Base-by-base conservation (phyloP, 208 protist genomes). In the Herpetomonas muscarum region DNA sequence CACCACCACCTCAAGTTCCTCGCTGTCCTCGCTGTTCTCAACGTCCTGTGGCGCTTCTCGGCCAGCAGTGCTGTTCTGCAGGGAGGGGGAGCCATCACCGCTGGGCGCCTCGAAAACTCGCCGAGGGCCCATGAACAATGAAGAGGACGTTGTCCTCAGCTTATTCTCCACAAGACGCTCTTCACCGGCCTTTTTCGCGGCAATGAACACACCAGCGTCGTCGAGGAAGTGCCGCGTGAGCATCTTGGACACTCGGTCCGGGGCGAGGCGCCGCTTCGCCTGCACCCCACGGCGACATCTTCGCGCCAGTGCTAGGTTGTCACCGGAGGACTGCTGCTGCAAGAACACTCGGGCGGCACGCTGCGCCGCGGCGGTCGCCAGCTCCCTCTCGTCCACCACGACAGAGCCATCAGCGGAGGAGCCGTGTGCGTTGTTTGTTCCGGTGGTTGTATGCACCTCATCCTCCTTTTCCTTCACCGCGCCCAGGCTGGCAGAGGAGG, bases 51-150 rank as follows among this genome's bases (percentile, higher is more conserved):
- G n/a, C n/a, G n/a, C n/a, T n/a, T n/a, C n/a, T n/a, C n/a, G n/a
- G n/a, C n/a, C n/a, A n/a, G n/a, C n/a, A n/a, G n/a, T n/a, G n/a
- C n/a, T n/a, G n/a, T n/a, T n/a, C n/a, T n/a, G n/a, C n/a, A n/a
- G n/a, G n/a, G n/a, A n/a, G n/a, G n/a, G n/a, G n/a, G n/a, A n/a
- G n/a, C n/a, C n/a, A n/a, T n/a, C n/a, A n/a, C n/a, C n/a, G n/a
- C n/a, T n/a, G n/a, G n/a, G n/a, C n/a, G n/a, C n/a, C n/a, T n/a
- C n/a, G n/a, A 78, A 6, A 2, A 67, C 74, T 1, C 28, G 30
- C 13, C 87, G 71, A 19, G 87, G 83, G 0, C 87, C 87, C 83
- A 93, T 87, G 53, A 90, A 93, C 25, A 93, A 76, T 0, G 87
- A 85, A 9, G 75, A 86, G 60, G 72, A 87, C 19, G 73, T 79